Base-by-base conservation (phyloP, 1,139 yeast species). In the Zygoascus meyerae region DNA sequence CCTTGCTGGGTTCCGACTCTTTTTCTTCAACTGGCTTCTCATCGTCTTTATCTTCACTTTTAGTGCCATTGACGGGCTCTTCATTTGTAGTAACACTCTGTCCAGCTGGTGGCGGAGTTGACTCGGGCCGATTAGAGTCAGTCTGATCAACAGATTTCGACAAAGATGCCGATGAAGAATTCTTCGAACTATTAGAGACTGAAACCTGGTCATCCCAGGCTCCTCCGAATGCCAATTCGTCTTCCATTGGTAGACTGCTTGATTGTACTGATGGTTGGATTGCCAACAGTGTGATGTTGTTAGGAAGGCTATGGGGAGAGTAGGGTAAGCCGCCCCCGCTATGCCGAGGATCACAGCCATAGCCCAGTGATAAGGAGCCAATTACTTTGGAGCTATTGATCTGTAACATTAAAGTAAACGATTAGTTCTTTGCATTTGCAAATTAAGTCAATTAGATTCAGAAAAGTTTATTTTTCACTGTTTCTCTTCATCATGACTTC, bases 151-250 rank as follows among this genome's bases (percentile, higher is more conserved):
- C 47, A 34, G 33, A 35, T 12, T 29, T 34, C 17, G 41, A 46
- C 41, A 49, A 40, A 18, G 55, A 54, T 11, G 59, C 53, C 16
- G 58, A 45, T 6, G 57, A 53, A 21, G 59, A 55, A 42, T 54
- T 55, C 47, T 51, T 51, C 33, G 53, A 46, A n/a, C 55, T 50
- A 18, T 40, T 42, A 14, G 46, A 32, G 36, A 54, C 28, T 16
- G 61, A 57, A 18, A 55, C 58, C 48, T 56, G 59, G 49, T 57
- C 61, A 9, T 57, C 61, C 61, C 61, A 57, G 16, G 60, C 59
- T 4, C 34, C 34, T 12, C 44, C 44, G 15, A 34, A 34, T 9
- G 37, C 37, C 8, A 30, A 34, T 14, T 35, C 37, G 40, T 42
- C 44, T 17, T 42, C 44, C 14, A 21, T 21, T 21, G 7, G 26